A percentile compares a stretch with the other conserved stretches of the same genome.
phyloP scores from a whole-genome alignment of 768 basidiomycete genomes.

The Cystobasidium ongulense region DNA sequence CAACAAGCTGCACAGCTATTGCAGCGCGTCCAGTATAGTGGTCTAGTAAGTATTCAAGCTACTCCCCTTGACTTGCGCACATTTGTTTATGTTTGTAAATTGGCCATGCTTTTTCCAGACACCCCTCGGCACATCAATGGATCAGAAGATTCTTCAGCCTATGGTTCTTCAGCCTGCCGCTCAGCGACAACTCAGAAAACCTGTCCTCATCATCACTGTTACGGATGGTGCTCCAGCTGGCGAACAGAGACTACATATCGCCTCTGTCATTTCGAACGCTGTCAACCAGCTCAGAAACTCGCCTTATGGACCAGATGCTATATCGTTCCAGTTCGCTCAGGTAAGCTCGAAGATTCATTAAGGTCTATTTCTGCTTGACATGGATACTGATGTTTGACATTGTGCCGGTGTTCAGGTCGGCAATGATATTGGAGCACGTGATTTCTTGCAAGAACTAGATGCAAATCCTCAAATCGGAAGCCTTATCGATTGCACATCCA shows the following conservation, averaged over 20 bases:
- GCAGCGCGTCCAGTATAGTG: slow-evolving; percentile 45
- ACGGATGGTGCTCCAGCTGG: slow-evolving; percentile 37
- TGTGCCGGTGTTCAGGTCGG: slow-evolving; percentile 44
- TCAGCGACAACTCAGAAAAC: slow-evolving; percentile 45
- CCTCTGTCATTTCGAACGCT: slow-evolving; percentile 44
- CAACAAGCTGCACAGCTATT: slow-evolving; percentile 44
- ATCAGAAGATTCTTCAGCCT: slow-evolving; percentile 47
- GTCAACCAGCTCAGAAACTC: slow-evolving; percentile 43
- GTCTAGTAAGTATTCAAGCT: not conserved
- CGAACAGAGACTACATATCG: slow-evolving; percentile 43
- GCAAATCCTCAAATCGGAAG: slow-evolving; percentile 45
- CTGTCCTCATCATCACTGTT: slow-evolving; percentile 45
- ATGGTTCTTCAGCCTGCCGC: slow-evolving; percentile 47
- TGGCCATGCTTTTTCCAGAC: slow-evolving; percentile 41
- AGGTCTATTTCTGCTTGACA: slow-evolving; percentile 42
- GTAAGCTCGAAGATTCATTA: not conserved
- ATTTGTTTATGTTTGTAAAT: not conserved
- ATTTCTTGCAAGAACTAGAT: slow-evolving; percentile 46
- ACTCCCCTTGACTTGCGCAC: not conserved
- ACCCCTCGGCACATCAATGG: slow-evolving; percentile 46
- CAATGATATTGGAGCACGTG: slow-evolving; percentile 46
- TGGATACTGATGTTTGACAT: slow-evolving; percentile 23
- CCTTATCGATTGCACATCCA: slow-evolving; percentile 33
- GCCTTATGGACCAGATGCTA: slow-evolving; percentile 43
- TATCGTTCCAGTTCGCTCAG: slow-evolving; percentile 42